These are phyloP conservation scores for Penstemon eatonii DNA, from an alignment of 257 asterid genomes.

Conservation along the genomic window DNA sequence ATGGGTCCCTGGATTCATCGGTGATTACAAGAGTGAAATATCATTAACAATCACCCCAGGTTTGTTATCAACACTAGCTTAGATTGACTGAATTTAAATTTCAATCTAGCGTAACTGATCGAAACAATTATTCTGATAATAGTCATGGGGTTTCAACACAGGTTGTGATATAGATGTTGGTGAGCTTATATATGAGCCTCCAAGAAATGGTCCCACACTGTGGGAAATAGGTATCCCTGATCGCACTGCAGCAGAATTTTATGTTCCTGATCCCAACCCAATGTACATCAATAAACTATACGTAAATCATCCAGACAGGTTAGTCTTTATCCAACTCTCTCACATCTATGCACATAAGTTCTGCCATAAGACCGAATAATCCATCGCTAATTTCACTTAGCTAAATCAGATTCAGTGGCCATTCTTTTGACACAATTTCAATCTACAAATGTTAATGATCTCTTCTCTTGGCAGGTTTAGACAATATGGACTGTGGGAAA, in stretches of 20 bases:
- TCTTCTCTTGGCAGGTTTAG: constrained; percentile 58
- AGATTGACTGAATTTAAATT: not conserved
- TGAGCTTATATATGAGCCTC: constrained; percentile 54
- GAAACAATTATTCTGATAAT: constrained; percentile 7
- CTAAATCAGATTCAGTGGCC: constrained; percentile 4
- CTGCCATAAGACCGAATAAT: not conserved
- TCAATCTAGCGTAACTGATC: constrained; percentile 4
- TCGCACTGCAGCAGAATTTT: constrained; percentile 69
- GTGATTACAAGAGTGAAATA: constrained; percentile 51
- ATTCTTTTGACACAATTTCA: not conserved
- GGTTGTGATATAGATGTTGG: constrained; percentile 54
- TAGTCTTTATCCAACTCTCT: not conserved
- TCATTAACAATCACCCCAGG: constrained; percentile 53
- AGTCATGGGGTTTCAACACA: constrained; percentile 26
- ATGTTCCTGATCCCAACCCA: constrained; percentile 72
- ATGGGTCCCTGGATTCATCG: constrained; percentile 62
- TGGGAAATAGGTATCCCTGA: constrained; percentile 86
- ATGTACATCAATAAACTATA: constrained; percentile 53
- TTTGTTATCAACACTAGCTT: constrained; percentile 9
- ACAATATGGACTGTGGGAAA: constrained; percentile 89
- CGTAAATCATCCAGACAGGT: constrained; percentile 66
- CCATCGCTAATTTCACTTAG: not conserved
- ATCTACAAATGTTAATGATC: not conserved
- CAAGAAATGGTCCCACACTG: constrained; percentile 70
- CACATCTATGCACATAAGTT: not conserved